Evolutionary conservation across 116 monocot species (phyloP).

Genomic region (Thalassia testudinum): DNA sequence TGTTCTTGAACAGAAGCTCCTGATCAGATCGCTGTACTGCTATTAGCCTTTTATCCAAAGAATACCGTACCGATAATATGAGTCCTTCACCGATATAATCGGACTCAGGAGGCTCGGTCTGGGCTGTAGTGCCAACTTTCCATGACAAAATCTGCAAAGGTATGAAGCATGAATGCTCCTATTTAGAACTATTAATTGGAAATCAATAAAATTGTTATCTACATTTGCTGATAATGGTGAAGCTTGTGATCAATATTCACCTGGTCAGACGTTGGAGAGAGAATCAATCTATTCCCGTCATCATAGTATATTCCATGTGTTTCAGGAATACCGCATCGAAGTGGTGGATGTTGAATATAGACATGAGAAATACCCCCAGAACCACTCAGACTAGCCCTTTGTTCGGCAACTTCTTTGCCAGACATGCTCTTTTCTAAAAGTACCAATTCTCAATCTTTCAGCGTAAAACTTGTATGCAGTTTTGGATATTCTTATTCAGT

Average conservation of each 20-base stretch:
- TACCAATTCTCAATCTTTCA: too few relatives aligned
- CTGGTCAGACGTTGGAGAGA: constrained; percentile 91
- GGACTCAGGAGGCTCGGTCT: constrained; percentile 60
- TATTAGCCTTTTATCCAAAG: constrained; percentile 71
- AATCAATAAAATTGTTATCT: not conserved
- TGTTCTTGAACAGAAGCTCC: constrained; percentile 82
- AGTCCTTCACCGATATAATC: constrained; percentile 72
- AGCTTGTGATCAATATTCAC: constrained; percentile 9
- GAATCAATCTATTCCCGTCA: constrained; percentile 83
- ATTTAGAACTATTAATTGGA: not conserved
- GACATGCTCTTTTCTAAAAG: too few relatives aligned
- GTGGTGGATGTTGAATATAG: constrained; percentile 84
- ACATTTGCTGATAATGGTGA: not conserved
- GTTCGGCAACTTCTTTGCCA: too few relatives aligned
- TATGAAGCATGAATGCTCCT: not conserved
- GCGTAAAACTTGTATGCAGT: too few relatives aligned
- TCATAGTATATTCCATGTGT: constrained; percentile 83
- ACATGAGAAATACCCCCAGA: constrained; percentile 82
- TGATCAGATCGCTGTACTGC: constrained; percentile 75
- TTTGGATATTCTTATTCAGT: too few relatives aligned
- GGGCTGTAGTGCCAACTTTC: constrained; percentile 44
- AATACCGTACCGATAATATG: constrained; percentile 65
- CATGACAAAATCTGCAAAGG: constrained; percentile 77
- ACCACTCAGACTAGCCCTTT: constrained; percentile 3
- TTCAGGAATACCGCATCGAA: constrained; percentile 82